Base-by-base conservation (phyloP, 805 yeast species). In the Naumovozyma baii region DNA sequence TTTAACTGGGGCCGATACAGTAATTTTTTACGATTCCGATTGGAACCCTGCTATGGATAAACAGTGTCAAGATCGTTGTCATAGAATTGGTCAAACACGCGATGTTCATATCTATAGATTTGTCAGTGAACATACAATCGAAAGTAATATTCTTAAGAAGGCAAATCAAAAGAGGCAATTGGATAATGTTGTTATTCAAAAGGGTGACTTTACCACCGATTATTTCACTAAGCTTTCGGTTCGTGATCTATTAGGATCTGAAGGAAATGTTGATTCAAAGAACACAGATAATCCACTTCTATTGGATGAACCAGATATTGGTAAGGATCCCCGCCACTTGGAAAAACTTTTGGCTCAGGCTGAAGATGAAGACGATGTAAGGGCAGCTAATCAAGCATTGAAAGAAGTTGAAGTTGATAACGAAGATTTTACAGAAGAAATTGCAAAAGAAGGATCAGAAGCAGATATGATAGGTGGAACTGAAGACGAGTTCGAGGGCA, bases 1-100 rank as follows among this genome's bases (percentile, higher is more conserved):
- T 55, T 66, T 92, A 48, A 92, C 98, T 0, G 99, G 97, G 56
- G 99, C 99, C 0, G 99, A 92, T 55, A 92, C 98, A 0, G 99
- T 92, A 33, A 86, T 92, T 5, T 94, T 92, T 64, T 92, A 94
- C 60, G 99, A 92, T 62, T 86, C 96, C 2, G 98, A 90, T 63
- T 90, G 98, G 98, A 92, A 92, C 57, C 99, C 99, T 2, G 95
- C 97, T 1, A 92, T 92, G 96, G 99, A 92, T 61, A 86, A 87
- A 57, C 99, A 92, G 63, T 92, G 98, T 65, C 98, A 92, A 63
- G 99, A 92, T 64, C 79, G 99, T 61, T 92, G 97, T 64, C 99
- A 92, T 61, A 81, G 99, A 69, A 92, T 92, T 59, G 99, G 99
- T 5, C 99, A 92, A 61, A 86, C 94, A 14, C 73, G 98, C 54